phyloP scores from a whole-genome alignment of 805 yeast genomes.

The Clavispora carvajalis region DNA sequence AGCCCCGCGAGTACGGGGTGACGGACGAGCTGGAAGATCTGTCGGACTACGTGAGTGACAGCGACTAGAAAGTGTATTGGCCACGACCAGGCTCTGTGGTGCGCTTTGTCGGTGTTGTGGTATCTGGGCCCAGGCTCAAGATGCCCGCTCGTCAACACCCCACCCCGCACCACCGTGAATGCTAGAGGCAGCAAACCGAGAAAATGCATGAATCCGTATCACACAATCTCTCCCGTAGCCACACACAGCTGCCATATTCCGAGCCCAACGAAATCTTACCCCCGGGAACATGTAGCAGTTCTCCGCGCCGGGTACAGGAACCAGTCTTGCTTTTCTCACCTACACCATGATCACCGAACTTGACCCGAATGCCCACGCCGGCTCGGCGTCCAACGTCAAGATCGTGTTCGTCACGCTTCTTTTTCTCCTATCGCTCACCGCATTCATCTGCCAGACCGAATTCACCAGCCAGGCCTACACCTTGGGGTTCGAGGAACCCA shows the following conservation, averaged over 20 bases:
- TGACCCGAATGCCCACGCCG: slow-evolving; percentile 17
- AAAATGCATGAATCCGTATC: too few species aligned
- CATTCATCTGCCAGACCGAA: slow-evolving; percentile 80
- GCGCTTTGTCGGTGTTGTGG: too few species aligned
- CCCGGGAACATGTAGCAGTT: too few species aligned
- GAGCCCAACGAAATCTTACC: too few species aligned
- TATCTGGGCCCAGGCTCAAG: too few species aligned
- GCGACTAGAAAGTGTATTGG: slow-evolving; percentile 22
- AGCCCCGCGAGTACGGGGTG: slow-evolving; percentile 34
- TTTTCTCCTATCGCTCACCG: slow-evolving; percentile 32
- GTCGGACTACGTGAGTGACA: slow-evolving; percentile 31
- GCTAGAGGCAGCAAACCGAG: too few species aligned
- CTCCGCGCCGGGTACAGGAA: not conserved
- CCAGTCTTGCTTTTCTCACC: not conserved
- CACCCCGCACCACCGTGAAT: too few species aligned
- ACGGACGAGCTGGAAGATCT: slow-evolving; percentile 19
- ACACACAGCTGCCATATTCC: too few species aligned
- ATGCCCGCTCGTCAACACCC: too few species aligned
- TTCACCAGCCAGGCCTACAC: slow-evolving; percentile 65
- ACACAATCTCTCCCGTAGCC: too few species aligned
- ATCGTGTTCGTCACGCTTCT: slow-evolving; percentile 28
- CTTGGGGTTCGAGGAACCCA: slow-evolving; percentile 60
- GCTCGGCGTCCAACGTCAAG: slow-evolving; percentile 29
- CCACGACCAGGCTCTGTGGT: not conserved
- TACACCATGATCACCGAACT: slow-evolving; percentile 31